Base-by-base conservation (phyloP, 257 asterid species). In the Ligustrum vulgare region DNA sequence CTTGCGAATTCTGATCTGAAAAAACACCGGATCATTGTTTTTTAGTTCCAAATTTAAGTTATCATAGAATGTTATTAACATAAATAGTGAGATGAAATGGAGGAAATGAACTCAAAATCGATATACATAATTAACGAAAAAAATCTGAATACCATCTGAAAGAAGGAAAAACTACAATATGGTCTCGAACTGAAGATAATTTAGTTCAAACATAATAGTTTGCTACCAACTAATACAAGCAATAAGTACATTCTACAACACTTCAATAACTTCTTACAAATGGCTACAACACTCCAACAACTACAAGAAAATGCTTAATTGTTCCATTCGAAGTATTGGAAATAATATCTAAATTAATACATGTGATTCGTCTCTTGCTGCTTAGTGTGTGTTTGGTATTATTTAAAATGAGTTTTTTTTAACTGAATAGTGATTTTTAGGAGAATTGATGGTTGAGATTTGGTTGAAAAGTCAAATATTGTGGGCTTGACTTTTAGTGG, bases 1-100 rank as follows among this genome's bases (percentile, higher is more conserved):
- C 94, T 86, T 7, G 89, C 76, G 78, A 87, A 85, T 22, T 75
- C 80, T 39, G 90, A 89, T 70, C 94, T 89, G 85, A 8, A 62
- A 69, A 66, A 78, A 72, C 56, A 78, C 31, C 23, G 31, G n/a
- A 23, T 41, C 9, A 58, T 28, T 63, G 34, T 73, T 56, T 56
- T n/a, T 73, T 11, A 73, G 28, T 25, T 62, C 20, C 18, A 8
- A 25, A 72, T 3, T 23, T 2, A 11, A 35, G 56, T 20, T 18
- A 35, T 10, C 28, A 23, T 23, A 39, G 1, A 22, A 69, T 22
- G n/a, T 16, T 71, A n/a, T 31, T 70, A 25, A 8, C 22, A 51
- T 58, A 23, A 49, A 35, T n/a, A 51, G 8, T 9, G 45, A 49
- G 22, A 5, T 54, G 8, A 33, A 72, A 0, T 32, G 32, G 32